A percentile compares a stretch with the other conserved stretches of the same genome.
phyloP scores from a whole-genome alignment of 352 stramenopile genomes.

The Saprolegnia parasitica region DNA sequence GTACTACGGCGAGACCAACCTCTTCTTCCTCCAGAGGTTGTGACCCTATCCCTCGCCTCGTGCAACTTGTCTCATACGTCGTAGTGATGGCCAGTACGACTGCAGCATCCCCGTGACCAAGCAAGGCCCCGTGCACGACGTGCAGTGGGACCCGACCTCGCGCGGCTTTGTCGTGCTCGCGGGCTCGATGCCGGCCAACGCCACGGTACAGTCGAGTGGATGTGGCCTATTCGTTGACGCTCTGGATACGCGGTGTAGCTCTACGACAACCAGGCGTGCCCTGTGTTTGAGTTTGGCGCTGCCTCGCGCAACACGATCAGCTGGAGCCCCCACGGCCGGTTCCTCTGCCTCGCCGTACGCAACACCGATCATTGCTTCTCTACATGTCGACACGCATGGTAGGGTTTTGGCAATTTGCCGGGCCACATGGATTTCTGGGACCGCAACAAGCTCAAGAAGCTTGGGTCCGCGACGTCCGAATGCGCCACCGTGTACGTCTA shows the following conservation, averaged over 20 bases:
- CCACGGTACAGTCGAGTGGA: constrained; percentile 58
- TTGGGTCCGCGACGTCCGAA: constrained; percentile 81
- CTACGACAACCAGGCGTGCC: constrained; percentile 93
- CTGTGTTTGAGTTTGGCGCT: constrained; percentile 95
- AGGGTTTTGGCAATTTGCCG: constrained; percentile 95
- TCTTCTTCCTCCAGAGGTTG: constrained; percentile 91
- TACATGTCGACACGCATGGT: constrained; percentile 9
- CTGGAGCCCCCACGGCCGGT: constrained; percentile 94
- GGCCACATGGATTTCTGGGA: constrained; percentile 96
- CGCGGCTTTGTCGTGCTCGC: constrained; percentile 93
- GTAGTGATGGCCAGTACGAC: constrained; percentile 82
- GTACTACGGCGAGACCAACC: constrained; percentile 96
- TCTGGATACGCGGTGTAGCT: too few relatives aligned
- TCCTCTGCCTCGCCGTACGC: constrained; percentile 83
- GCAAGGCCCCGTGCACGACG: constrained; percentile 90
- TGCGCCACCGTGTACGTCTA: constrained; percentile 58
- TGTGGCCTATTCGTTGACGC: too few relatives aligned
- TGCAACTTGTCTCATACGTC: not conserved
- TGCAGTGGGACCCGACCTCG: constrained; percentile 91
- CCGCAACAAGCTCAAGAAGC: constrained; percentile 95
- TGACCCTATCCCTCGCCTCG: not conserved
- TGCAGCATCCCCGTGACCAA: constrained; percentile 88
- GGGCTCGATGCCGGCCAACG: constrained; percentile 91
- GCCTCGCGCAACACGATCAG: constrained; percentile 94
- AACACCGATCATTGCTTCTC: not conserved